phyloP scores from a whole-genome alignment of 192 early-diverging fungal species.

The Coemansia pectinata region DNA sequence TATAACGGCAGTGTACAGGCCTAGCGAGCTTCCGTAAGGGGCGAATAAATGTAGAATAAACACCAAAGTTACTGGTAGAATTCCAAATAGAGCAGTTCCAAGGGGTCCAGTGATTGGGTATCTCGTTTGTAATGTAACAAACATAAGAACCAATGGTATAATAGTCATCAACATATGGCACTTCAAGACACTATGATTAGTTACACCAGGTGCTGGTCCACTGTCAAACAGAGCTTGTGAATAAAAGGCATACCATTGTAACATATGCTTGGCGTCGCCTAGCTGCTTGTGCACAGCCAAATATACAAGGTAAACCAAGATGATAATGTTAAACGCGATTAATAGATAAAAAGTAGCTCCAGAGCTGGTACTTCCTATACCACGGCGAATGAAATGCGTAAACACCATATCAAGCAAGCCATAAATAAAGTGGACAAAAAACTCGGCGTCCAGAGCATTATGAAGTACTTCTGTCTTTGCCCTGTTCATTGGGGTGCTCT shows the following conservation, averaged over 20 bases:
- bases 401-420: not conserved
- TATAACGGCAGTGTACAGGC: not conserved
- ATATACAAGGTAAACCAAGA: not conserved
- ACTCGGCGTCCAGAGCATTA: not conserved
- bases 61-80: not conserved
- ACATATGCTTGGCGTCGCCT: not conserved
- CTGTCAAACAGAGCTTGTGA: not conserved
- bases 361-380: not conserved
- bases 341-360: not conserved
- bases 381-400: not conserved
- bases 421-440: not conserved
- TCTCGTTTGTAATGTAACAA: not conserved
- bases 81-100: not conserved
- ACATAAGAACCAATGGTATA: not conserved
- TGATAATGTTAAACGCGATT: not conserved
- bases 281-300: not conserved
- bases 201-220: not conserved
- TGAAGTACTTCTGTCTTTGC: not conserved
- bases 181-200: not conserved
- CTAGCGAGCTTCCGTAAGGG: not conserved
- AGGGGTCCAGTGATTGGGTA: not conserved
- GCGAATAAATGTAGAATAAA: not conserved
- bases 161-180: not conserved
- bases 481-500: not conserved
- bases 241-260: not conserved